phyloP scores from a whole-genome alignment of 2,329 filamentous ascomycete species.

The Podosphaera xanthii region DNA sequence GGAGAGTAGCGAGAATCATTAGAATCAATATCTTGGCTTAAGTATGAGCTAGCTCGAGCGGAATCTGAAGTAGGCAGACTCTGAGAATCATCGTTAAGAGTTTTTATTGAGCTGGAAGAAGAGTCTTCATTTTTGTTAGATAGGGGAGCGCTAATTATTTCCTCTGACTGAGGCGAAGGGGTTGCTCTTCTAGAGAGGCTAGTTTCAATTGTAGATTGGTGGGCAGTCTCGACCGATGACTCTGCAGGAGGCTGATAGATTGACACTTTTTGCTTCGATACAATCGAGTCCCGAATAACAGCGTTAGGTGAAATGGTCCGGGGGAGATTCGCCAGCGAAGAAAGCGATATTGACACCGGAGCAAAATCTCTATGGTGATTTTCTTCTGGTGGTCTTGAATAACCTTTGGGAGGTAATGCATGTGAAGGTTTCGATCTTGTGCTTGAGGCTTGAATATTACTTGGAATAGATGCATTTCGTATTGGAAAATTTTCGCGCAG shows the following conservation, averaged over 20 bases:
- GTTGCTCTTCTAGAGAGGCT: background rate
- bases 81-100: background rate
- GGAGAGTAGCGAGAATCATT: background rate
- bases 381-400: no score
- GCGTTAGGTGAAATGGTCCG: constrained; percentile 1
- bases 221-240: background rate
- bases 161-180: background rate
- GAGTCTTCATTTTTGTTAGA: background rate
- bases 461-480: no score
- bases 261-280: constrained; percentile 4
- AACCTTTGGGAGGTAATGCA: no score
- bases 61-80: background rate
- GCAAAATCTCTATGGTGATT: no score
- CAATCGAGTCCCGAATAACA: constrained; percentile 4
- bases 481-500: no score
- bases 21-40: background rate
- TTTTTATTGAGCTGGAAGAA: background rate
- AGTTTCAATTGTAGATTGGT: background rate
- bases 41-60: background rate
- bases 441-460: no score
- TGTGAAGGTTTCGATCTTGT: no score
- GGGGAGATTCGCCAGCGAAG: no score
- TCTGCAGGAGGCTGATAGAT: constrained; percentile 1
- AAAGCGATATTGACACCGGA: no score
- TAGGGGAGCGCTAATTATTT: background rate